Evolutionary conservation across 1,284 basidiomycete species (phyloP).

Genomic region (Ceratobasidium sp.): DNA sequence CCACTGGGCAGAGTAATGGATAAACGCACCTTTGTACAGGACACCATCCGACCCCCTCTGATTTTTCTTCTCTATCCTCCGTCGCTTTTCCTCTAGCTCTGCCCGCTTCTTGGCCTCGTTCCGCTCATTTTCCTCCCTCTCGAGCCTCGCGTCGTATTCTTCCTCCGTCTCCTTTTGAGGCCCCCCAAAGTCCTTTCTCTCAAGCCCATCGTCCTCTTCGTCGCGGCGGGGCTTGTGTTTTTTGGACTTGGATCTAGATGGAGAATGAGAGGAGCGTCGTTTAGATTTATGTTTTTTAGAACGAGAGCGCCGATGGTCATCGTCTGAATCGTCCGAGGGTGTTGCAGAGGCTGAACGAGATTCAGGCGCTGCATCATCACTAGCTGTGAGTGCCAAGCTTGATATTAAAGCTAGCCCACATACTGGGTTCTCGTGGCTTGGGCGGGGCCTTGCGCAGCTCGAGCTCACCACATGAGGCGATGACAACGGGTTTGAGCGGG

Average conservation of each 20-base stretch:
- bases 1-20: neutral
- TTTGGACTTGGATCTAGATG: conserved; percentile 50
- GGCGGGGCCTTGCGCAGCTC: conserved; percentile 63
- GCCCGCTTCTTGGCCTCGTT: conserved; percentile 50
- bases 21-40: conserved; percentile 28
- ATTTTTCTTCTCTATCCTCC: neutral
- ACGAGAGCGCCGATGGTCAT: neutral
- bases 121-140: conserved; percentile 71
- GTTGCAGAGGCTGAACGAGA: conserved; percentile 43
- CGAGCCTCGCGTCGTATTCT: conserved; percentile 73
- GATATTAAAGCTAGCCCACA: conserved; percentile 27
- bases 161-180: conserved; percentile 63
- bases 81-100: conserved; percentile 24
- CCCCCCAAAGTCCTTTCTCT: conserved; percentile 50
- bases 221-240: conserved; percentile 46
- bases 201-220: conserved; percentile 45
- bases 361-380: conserved; percentile 42
- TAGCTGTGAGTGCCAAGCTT: too few relatives aligned
- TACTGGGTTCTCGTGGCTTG: conserved; percentile 41
- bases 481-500: conserved; percentile 72
- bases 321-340: conserved; percentile 12
- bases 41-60: conserved; percentile 9
- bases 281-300: conserved; percentile 43
- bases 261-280: conserved; percentile 49
- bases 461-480: conserved; percentile 84